Evolutionary conservation across 192 early-diverging fungal genomes (phyloP), one percentile per base, ranked within the genome.

Genomic region (Radiomyces spectabilis): DNA sequence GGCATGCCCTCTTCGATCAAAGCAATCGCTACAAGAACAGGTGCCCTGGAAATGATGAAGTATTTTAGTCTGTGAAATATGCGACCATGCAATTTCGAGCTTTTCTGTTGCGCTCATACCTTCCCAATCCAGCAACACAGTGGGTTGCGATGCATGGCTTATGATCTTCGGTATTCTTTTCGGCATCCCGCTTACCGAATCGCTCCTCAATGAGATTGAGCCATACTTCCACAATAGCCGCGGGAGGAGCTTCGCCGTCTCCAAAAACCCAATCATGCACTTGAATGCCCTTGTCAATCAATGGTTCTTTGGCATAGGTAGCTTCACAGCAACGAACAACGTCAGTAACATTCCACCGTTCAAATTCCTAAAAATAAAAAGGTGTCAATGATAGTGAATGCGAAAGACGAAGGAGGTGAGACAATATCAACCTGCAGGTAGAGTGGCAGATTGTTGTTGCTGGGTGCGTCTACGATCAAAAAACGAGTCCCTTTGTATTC

Each of bases 251-350:
- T 33, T 84, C 85, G 34, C 83, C 85, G 53, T 87, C 85, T 3
- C 72, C 74, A 69, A 82, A 87, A 2, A 83, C 72, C 80, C 80
- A 85, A 55, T 87, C 79, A 71, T 86, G 79, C 5, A 89, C 81
- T 53, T 74, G 53, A 53, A 92, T 86, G 25, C 80, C 81, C 22
- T 77, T 63, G 27, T 65, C 60, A 7, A 61, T 66, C 30, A 89
- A 47, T 5, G 69, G 61, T 8, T 65, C 70, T 8, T 66, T 77
- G 19, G 73, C 57, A 65, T 92, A 92, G n/a, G 90, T 89, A 4
- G 90, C 85, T 43, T 92, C 88, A 56, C 90, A 90, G 1, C 84
- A 85, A n/a, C 90, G 76, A 13, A 92, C 87, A 10, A 92, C 85
- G 42, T 92, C 87, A 13, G 75, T 85, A 2, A 85, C 82, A 33